Evolutionary conservation across 345 rosid species (phyloP).

Genomic region (Hibiscus mutabilis): DNA sequence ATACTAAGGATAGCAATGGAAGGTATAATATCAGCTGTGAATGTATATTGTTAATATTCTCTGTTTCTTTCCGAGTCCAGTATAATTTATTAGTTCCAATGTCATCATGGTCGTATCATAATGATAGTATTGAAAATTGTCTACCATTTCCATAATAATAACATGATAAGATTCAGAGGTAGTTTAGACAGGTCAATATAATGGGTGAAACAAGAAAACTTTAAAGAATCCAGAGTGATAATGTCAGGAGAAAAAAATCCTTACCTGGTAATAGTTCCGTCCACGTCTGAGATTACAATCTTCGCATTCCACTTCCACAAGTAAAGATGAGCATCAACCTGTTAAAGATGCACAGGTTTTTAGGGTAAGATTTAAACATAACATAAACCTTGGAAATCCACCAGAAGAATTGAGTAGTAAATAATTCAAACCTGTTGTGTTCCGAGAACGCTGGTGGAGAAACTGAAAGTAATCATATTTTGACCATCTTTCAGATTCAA

Average conservation of each 20-base stretch:
- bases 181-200: background rate
- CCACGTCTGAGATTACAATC: constrained; percentile 92
- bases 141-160: background rate
- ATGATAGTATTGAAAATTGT: background rate
- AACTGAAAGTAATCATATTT: constrained; percentile 76
- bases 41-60: background rate
- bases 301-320: constrained; percentile 91
- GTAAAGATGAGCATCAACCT: constrained; percentile 93
- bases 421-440: constrained; percentile 57
- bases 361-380: background rate
- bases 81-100: background rate
- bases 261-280: constrained; percentile 94
- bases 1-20: background rate
- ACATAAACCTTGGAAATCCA: background rate
- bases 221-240: background rate
- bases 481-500: constrained; percentile 90
- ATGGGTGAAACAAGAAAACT: background rate
- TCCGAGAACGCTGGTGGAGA: constrained; percentile 84
- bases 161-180: background rate
- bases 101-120: background rate
- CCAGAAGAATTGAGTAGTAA: background rate
- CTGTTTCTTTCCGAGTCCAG: background rate
- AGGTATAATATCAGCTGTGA: background rate
- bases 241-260: constrained; percentile 5
- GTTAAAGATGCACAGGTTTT: constrained; percentile 15